A percentile compares a stretch with the other conserved stretches of the same genome.
Evolutionary conservation across 1,284 basidiomycete genomes (phyloP).

Genomic region (Ceratobasidium theobromae): DNA sequence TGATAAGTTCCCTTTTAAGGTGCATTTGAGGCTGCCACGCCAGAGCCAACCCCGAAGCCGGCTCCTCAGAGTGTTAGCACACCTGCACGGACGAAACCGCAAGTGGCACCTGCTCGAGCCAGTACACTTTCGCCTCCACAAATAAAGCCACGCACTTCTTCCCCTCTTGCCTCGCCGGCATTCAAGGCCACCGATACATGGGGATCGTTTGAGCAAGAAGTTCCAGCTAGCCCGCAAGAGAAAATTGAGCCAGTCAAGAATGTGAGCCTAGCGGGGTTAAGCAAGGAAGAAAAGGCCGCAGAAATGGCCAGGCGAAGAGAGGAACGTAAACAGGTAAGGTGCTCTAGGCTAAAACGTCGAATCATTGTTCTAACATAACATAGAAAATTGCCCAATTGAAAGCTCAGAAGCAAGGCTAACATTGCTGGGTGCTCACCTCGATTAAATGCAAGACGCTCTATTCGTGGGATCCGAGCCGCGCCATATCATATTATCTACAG

Average conservation of each 20-base stretch:
- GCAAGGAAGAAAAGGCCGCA: slow-evolving; percentile 84
- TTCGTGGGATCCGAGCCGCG: too few relatives aligned
- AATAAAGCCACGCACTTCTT: slow-evolving; percentile 22
- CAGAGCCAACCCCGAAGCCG: slow-evolving; percentile 32
- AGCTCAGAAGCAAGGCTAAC: slow-evolving; percentile 55
- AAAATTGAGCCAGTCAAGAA: slow-evolving; percentile 40
- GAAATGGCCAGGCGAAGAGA: slow-evolving; percentile 88
- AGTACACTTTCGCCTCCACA: slow-evolving; percentile 12
- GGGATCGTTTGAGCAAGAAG: slow-evolving; percentile 32
- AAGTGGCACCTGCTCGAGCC: slow-evolving; percentile 11
- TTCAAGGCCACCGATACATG: slow-evolving; percentile 18
- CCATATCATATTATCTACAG: neutral
- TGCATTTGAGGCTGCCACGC: slow-evolving; percentile 76
- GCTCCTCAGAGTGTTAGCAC: neutral
- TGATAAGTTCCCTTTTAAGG: too few relatives aligned
- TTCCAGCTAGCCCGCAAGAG: slow-evolving; percentile 37
- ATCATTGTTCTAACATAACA: neutral
- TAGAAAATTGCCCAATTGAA: slow-evolving; percentile 52
- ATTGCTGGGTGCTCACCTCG: neutral
- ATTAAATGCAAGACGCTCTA: too few relatives aligned
- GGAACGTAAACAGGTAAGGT: slow-evolving; percentile 74
- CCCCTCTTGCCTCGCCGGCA: slow-evolving; percentile 16
- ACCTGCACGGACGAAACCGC: slow-evolving; percentile 9
- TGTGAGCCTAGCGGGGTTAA: slow-evolving; percentile 49
- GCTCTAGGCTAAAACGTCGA: neutral